phyloP scores from a whole-genome alignment of 371 early-diverging fungal genomes.

The Lichtheimia corymbifera region DNA sequence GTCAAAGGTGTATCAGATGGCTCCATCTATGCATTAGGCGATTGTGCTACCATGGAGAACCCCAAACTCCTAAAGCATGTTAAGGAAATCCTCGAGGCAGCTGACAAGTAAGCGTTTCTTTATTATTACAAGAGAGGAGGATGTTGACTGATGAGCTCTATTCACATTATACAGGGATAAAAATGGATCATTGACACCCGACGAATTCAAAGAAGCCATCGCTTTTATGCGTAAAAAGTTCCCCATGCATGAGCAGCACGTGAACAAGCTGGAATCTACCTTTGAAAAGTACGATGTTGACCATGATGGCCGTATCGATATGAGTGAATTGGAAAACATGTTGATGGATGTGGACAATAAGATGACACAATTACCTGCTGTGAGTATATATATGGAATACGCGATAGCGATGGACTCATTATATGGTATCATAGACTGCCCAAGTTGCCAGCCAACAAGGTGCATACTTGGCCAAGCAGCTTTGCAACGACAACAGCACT shows the following conservation, averaged over 20 bases:
- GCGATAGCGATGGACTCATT: not conserved
- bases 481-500: conserved; percentile 36
- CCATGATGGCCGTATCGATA: conserved; percentile 57
- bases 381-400: conserved; percentile 7
- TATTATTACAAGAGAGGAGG: too few species aligned
- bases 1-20: conserved; percentile 64
- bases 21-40: conserved; percentile 83
- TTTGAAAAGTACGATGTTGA: conserved; percentile 68
- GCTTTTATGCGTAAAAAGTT: conserved; percentile 41
- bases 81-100: conserved; percentile 50
- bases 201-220: conserved; percentile 49
- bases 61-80: conserved; percentile 64
- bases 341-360: conserved; percentile 64
- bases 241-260: conserved; percentile 59
- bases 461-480: conserved; percentile 60
- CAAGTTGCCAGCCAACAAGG: conserved; percentile 92
- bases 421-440: conserved; percentile 60
- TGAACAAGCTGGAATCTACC: conserved; percentile 43
- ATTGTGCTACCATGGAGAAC: conserved; percentile 81
- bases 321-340: conserved; percentile 61
- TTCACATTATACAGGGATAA: conserved; percentile 27
- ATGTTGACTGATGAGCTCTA: not conserved
- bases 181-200: conserved; percentile 46
- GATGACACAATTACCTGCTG: conserved; percentile 76
- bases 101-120: conserved; percentile 41